phyloP scores from a whole-genome alignment of 768 basidiomycete genomes.

The Chalciporus sphaerocephalus region DNA sequence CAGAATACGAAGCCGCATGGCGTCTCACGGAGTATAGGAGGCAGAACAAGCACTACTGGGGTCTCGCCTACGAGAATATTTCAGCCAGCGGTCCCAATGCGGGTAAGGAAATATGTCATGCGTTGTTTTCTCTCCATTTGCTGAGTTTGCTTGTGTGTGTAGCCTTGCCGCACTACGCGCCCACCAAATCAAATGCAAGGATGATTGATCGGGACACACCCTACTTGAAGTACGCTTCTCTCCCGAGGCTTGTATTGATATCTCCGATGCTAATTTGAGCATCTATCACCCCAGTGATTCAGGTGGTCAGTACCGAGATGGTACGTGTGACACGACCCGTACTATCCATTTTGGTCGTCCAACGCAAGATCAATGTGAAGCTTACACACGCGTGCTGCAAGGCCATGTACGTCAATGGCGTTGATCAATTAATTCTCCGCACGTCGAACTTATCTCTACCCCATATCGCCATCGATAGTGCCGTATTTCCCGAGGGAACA shows the following conservation, averaged over 20 bases:
- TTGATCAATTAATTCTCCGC: constrained; percentile 15
- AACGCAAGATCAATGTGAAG: constrained; percentile 79
- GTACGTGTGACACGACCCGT: constrained; percentile 82
- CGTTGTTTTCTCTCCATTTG: neutral
- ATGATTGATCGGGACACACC: constrained; percentile 76
- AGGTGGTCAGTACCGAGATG: constrained; percentile 85
- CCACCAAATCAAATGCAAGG: constrained; percentile 60
- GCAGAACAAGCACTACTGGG: constrained; percentile 70
- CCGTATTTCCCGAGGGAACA: constrained; percentile 88
- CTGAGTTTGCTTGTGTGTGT: neutral
- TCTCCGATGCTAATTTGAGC: constrained; percentile 12
- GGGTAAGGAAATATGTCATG: constrained; percentile 35
- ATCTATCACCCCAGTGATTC: constrained; percentile 62
- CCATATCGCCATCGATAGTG: constrained; percentile 86
- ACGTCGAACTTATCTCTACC: constrained; percentile 17
- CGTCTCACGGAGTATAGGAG: constrained; percentile 74
- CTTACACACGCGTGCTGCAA: constrained; percentile 92
- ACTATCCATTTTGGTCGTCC: constrained; percentile 87
- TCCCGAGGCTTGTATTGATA: constrained; percentile 5
- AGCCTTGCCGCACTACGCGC: constrained; percentile 92
- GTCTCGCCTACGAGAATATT: constrained; percentile 86
- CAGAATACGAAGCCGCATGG: constrained; percentile 89
- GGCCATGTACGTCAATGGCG: constrained; percentile 70
- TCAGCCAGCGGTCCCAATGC: constrained; percentile 88
- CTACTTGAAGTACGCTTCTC: constrained; percentile 74